Evolutionary conservation across 176 grass and related monocot species (phyloP).

Genomic region (Leersia perrieri): DNA sequence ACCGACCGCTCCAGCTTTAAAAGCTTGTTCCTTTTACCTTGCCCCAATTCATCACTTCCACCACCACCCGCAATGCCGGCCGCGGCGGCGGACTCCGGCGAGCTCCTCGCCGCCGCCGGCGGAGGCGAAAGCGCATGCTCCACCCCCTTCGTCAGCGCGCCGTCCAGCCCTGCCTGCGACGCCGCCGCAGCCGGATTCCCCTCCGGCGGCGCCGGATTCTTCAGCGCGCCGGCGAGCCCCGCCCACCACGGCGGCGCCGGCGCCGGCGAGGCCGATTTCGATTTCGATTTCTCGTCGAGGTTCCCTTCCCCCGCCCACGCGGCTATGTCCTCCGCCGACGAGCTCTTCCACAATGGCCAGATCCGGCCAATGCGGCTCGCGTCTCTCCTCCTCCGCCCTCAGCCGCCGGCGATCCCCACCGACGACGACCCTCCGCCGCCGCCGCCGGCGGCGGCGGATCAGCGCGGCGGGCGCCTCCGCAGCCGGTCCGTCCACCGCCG

Average conservation of each 20-base stretch:
- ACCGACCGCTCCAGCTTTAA: not conserved
- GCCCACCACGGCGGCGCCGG: conserved; percentile 14
- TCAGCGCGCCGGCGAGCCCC: conserved; percentile 81
- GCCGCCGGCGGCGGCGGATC: not conserved
- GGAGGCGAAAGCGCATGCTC: conserved; percentile 48
- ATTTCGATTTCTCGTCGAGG: conserved; percentile 45
- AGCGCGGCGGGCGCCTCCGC: conserved; percentile 33
- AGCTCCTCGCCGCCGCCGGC: not conserved
- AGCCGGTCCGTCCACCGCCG: conserved; percentile 53
- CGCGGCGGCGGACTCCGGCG: not conserved
- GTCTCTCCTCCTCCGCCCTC: conserved; percentile 42
- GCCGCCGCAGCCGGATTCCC: too few relatives aligned
- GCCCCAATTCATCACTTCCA: not conserved
- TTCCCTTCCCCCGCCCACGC: conserved; percentile 17
- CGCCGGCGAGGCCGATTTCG: not conserved
- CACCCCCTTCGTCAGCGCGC: conserved; percentile 57
- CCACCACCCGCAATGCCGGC: conserved; percentile 31
- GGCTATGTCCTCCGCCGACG: conserved; percentile 78
- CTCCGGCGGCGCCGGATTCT: conserved; percentile 52
- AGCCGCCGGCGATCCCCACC: conserved; percentile 34
- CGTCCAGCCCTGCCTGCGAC: conserved; percentile 51
- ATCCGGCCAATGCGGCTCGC: conserved; percentile 59
- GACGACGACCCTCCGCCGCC: not conserved
- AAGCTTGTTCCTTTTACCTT: not conserved
- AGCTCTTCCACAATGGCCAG: conserved; percentile 89